Conservation (phyloP, 2,329 filamentous ascomycete species). For the Nemania sp. region DNA sequence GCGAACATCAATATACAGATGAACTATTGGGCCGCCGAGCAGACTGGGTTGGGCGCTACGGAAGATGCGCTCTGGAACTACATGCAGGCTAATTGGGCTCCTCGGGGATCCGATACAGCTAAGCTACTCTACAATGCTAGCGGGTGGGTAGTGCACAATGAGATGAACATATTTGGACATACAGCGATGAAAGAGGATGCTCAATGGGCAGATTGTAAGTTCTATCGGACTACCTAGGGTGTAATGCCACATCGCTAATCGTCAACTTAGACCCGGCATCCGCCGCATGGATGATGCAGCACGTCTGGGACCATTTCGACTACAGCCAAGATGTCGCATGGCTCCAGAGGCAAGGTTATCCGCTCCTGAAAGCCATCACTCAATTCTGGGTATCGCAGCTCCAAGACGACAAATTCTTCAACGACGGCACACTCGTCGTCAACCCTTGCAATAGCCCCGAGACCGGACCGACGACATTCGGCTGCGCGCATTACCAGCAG, state of each 20-base stretch:
- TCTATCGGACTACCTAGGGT: too few relatives aligned
- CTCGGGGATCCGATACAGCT: constrained; percentile 57
- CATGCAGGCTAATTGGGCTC: constrained; percentile 57
- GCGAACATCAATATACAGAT: constrained; percentile 64
- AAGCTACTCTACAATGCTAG: constrained; percentile 54
- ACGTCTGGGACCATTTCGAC: constrained; percentile 60
- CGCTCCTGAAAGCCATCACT: constrained; percentile 55
- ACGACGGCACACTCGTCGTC: constrained; percentile 56
- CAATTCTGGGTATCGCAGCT: constrained; percentile 61
- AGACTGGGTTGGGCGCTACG: constrained; percentile 52
- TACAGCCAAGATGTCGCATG: constrained; percentile 53
- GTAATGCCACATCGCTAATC: neutral
- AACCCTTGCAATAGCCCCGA: constrained; percentile 64
- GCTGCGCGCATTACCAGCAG: constrained; percentile 58
- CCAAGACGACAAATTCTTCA: constrained; percentile 51
- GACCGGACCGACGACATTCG: constrained; percentile 57
- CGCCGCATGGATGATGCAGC: constrained; percentile 63
- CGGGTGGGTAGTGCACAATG: constrained; percentile 61
- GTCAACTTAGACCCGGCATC: constrained; percentile 44
- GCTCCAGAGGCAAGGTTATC: constrained; percentile 53
- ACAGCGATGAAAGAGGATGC: constrained; percentile 46
- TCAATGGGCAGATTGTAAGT: constrained; percentile 38
- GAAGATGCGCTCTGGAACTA: constrained; percentile 54
- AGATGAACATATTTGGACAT: constrained; percentile 62
- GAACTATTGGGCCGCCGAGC: constrained; percentile 62